Evolutionary conservation across 192 early-diverging fungal species (phyloP), one percentile per base, ranked within the genome.

Genomic region (Paraglomus occultum): DNA sequence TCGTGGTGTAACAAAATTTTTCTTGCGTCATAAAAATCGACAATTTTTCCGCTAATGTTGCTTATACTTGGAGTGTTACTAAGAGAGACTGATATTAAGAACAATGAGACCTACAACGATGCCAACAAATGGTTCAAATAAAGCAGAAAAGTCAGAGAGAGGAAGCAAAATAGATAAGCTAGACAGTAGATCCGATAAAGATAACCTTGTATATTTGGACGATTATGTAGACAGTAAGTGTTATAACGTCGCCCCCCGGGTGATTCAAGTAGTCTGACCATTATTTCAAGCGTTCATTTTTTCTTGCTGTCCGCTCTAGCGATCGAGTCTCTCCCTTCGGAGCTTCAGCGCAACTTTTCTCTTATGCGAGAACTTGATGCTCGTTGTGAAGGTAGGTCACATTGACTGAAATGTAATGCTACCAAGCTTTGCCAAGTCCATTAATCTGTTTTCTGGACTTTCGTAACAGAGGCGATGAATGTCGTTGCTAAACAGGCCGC

Each of bases 341-440:
- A 93, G 65, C 81, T 92, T 15, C 89, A 90, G 58, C 83, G 94
- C 42, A 93, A 94, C 65, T 95, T 98, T 49, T 91, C 95, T 15
- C 77, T 96, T 72, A 96, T 98, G 93, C 86, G 91, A 18, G 94
- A 97, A 77, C 87, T 97, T 15, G 95, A 95, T 74, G 89, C 88
- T 18, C 78, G 80, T 38, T 84, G 88, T 20, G 85, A 91, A 76
- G 82, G 89, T 90, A 74, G 52, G 47, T 47, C 18, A 15, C 22
- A 43, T n/a, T 18, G 3, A 18, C 43, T 48, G 8, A 14, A 5
- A 31, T 31, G 1, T 31, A 31, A 1, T 2, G 1, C 1, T 3
- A 31, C 3, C 3, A 31, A 31, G 31, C 31, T 31, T 31, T 3
- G 31, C 1, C 3, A 48, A 17, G 6, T 46, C 7, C 39, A 22